phyloP scores from a whole-genome alignment of 108 stramenopile genomes.

The Stephanodiscus minutulus region DNA sequence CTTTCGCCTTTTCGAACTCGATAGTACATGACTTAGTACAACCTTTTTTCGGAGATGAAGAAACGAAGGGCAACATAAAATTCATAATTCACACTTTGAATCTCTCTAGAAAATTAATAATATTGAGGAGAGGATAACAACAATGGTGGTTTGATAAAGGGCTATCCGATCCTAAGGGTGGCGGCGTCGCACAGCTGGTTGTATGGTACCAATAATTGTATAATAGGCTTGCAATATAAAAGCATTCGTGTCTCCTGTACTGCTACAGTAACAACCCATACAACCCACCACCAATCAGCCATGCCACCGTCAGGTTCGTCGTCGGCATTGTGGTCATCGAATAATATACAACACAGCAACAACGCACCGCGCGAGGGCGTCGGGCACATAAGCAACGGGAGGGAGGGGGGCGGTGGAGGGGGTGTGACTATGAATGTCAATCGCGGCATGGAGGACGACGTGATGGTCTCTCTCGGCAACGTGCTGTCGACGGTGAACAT shows the following conservation, averaged over 20 bases:
- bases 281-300: not conserved
- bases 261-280: not conserved
- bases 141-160: slow-evolving; percentile 5
- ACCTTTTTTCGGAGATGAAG: too few species aligned
- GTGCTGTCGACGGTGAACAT: slow-evolving; percentile 6
- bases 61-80: too few species aligned
- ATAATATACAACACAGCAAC: slow-evolving; percentile 3
- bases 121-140: not conserved
- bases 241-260: not conserved
- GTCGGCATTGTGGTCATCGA: slow-evolving; percentile 11
- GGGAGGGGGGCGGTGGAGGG: not conserved
- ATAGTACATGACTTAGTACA: too few species aligned
- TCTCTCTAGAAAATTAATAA: too few species aligned
- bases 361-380: not conserved
- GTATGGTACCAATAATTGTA: slow-evolving; percentile 12
- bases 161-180: slow-evolving; percentile 1
- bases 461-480: slow-evolving; percentile 4
- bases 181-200: slow-evolving; percentile 1
- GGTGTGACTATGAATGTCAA: not conserved
- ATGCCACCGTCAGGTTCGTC: not conserved
- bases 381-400: not conserved
- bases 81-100: too few species aligned
- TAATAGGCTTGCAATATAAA: not conserved
- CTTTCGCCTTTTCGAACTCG: too few species aligned
- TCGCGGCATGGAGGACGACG: slow-evolving; percentile 11